Base-by-base conservation (phyloP, 306 rosid species). In the Gynostemma pentaphyllum region DNA sequence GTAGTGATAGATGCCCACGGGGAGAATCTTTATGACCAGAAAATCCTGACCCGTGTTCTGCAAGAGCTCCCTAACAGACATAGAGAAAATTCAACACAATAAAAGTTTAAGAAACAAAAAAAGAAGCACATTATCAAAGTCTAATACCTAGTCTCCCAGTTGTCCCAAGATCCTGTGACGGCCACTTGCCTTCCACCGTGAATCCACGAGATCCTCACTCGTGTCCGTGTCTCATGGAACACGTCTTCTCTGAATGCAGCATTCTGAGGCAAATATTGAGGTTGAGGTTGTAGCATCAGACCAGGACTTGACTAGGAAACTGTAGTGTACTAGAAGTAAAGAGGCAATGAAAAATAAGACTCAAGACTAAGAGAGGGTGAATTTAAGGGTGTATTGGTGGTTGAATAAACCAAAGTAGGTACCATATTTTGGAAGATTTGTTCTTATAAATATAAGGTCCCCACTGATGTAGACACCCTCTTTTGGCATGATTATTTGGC, bases 81-180 rank as follows among this genome's bases (percentile, higher is more conserved):
- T 16, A 68, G 46, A 34, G 5, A 67, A 50, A 61, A 61, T 41
- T 61, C 34, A 66, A 65, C 57, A 19, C 42, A 45, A 57, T 51
- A 18, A 57, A 39, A 69, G 4, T 24, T 56, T 50, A 45, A 39
- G 10, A 68, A 64, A 26, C 12, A 18, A 27, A 63, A 57, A 14
- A 36, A 46, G 8, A 48, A 22, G 10, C 50, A 23, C 21, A 29
- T 60, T 27, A 29, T 49, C 50, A 34, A 39, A 54, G 69, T 26
- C 2, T 9, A 45, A 64, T 81, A 85, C 92, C 64, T 67, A 51
- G 75, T 72, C 41, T 72, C 48, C 94, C 99, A 89, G 70, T 81
- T 76, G 82, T 86, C 85, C 99, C 99, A 94, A 46, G 99, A 86
- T 60, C 99, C 99, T 23, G 66, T 72, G 39, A 94, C 29, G 62